Evolutionary conservation across 1,139 yeast genomes (phyloP), one percentile per base, ranked within the genome.

Genomic region (Chernovozyma aurita): DNA sequence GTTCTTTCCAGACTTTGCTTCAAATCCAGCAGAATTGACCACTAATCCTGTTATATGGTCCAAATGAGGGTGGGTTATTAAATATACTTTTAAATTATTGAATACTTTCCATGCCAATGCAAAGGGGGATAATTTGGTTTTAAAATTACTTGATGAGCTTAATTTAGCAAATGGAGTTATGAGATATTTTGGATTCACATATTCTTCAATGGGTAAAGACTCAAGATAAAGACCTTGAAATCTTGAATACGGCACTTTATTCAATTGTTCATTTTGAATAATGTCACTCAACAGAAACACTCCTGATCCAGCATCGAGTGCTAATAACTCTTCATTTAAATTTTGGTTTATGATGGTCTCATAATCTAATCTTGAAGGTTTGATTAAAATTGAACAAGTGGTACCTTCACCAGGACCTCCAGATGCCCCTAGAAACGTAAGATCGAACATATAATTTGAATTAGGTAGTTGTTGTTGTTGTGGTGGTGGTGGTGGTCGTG

Each of bases 231-330:
- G 49, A 9, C 48, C 37, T 6, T 54, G 45, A 18, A 57, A 41
- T 26, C 42, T 37, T 33, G 53, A 48, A 26, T 25, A 24, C 4
- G 49, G 40, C 33, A 36, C 11, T 50, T 28, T 1, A 42, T 28
- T 11, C 14, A 6, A 3, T 27, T 31, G 28, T 32, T 61, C 65
- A 26, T 52, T 43, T 35, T 57, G 55, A 5, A 83, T 63, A 32
- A 80, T 67, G 31, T 77, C 79, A 1, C 74, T 53, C 7, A 87
- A 55, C 35, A 74, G 74, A 2, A 79, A 63, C 30, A 84, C 49
- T 1, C 95, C 88, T 4, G 83, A 67, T 0, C 97, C 97, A 2
- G 87, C 95, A 55, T 88, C 97, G 8, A 88, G 57, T 34, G 84
- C 76, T 11, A 84, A 41, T 5, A 83, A 48, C 31, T 71, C 61